Evolutionary conservation across 805 yeast genomes (phyloP), one percentile per base, ranked within the genome.

Genomic region (Kuraishia ogatae): DNA sequence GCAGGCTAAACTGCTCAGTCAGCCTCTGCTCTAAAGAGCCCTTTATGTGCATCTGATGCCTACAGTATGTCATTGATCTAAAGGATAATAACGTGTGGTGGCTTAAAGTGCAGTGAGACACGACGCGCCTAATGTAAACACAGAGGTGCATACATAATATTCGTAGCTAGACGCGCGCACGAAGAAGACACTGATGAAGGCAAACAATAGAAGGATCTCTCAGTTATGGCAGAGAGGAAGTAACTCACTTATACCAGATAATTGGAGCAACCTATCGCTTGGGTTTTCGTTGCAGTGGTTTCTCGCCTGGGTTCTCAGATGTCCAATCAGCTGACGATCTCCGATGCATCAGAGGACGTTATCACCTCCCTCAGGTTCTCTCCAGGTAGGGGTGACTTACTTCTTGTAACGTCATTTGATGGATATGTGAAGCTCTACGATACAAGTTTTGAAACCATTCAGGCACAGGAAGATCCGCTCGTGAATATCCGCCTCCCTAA

Each of bases 351-450:
- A 7, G 49, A 19, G 23, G 55, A 53, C 23, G 43, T 35, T 8
- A 35, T 35, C n/a, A 35, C 43, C 43, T 35, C 43, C 13, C 43
- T 35, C 17, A 35, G 17, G n/a, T 10, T 35, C 43, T 13, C n/a
- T 35, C 43, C 43, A 10, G 43, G 43, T 15, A 10, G 15, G 22
- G 19, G 20, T 21, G 24, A 20, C 5, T 10, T 11, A 22, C 48
- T 53, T n/a, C 13, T 35, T 3, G 52, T 28, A 15, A 21, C 55
- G 22, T 28, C 49, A 11, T 19, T 53, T 17, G 49, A 43, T 21
- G 55, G 55, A 7, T 20, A 7, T 13, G 21, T 53, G 20, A n/a
- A 24, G 11, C 48, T 53, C 2, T 53, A 53, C 35, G 55, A 49
- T 21, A 15, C 21, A 4, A 24, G 8, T 6, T 10, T 20, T 28